A percentile compares a stretch with the other conserved stretches of the same genome.
Evolutionary conservation across 768 basidiomycete genomes (phyloP).

Genomic region (Calocera cornea): DNA sequence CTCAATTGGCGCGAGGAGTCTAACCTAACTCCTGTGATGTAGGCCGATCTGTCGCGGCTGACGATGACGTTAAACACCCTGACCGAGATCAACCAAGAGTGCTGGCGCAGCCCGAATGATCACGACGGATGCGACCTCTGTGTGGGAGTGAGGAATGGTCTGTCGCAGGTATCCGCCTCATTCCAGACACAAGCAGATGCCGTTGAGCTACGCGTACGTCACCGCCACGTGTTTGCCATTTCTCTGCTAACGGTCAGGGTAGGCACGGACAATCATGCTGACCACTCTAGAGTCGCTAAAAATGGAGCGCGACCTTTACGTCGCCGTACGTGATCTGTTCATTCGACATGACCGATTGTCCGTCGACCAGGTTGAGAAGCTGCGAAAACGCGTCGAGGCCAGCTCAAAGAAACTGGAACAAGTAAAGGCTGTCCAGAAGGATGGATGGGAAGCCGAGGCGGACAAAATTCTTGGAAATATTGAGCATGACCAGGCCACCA

Average conservation of each 20-base stretch:
- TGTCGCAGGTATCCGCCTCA: constrained; percentile 53
- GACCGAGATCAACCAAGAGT: constrained; percentile 61
- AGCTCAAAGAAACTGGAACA: constrained; percentile 65
- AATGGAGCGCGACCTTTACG: constrained; percentile 78
- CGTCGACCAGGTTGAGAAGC: constrained; percentile 71
- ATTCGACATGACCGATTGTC: constrained; percentile 79
- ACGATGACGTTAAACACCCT: constrained; percentile 71
- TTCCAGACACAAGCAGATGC: constrained; percentile 59
- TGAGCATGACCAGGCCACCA: constrained; percentile 75
- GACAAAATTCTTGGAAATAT: constrained; percentile 58
- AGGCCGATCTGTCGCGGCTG: constrained; percentile 73
- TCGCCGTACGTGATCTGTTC: constrained; percentile 77
- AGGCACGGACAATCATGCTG: constrained; percentile 52
- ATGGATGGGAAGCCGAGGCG: constrained; percentile 75
- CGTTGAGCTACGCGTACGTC: constrained; percentile 54
- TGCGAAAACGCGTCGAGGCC: constrained; percentile 73
- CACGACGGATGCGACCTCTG: constrained; percentile 63
- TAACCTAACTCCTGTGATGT: no score
- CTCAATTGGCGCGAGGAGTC: no score
- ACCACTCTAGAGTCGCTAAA: constrained; percentile 66
- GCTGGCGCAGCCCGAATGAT: constrained; percentile 49
- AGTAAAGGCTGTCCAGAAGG: constrained; percentile 54
- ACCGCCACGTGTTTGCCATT: neutral
- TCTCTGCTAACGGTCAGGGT: neutral
- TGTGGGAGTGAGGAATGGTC: constrained; percentile 58